These are phyloP conservation scores for Boletus reticuloceps DNA, from an alignment of 768 basidiomycete genomes.

Conservation along the genomic window DNA sequence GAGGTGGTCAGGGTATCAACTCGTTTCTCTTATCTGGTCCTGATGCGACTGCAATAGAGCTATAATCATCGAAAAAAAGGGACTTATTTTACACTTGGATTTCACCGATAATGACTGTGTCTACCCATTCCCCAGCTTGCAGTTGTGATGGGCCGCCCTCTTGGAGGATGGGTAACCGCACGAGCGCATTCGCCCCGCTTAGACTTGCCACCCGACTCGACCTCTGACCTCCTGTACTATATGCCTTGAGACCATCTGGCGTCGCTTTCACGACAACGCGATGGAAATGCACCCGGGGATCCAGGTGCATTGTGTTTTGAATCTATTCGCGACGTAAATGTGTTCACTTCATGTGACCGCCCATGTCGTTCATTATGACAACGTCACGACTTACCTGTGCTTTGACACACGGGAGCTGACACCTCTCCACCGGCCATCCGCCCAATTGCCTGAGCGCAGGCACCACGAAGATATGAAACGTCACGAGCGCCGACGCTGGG, in stretches of 20 bases:
- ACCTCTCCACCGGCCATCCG: constrained; percentile 55
- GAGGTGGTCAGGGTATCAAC: constrained; percentile 15
- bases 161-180: constrained; percentile 55
- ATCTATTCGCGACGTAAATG: constrained; percentile 44
- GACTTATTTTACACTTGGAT: constrained; percentile 33
- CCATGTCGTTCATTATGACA: background rate
- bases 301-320: constrained; percentile 60
- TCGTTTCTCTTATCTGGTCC: background rate
- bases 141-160: constrained; percentile 37
- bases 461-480: constrained; percentile 80
- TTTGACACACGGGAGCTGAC: constrained; percentile 57
- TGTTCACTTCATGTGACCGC: background rate
- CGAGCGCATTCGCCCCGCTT: constrained; percentile 76
- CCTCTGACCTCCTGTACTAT: constrained; percentile 83
- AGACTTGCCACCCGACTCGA: constrained; percentile 81
- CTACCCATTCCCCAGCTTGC: constrained; percentile 51
- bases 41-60: too few relatives aligned
- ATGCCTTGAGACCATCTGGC: constrained; percentile 53
- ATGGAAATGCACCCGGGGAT: constrained; percentile 80
- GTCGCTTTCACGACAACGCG: constrained; percentile 59
- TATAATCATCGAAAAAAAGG: background rate
- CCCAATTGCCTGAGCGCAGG: constrained; percentile 74
- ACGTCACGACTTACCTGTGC: constrained; percentile 53
- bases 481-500: constrained; percentile 84
- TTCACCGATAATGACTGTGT: constrained; percentile 71